Evolutionary conservation across 257 asterid species (phyloP).

Genomic region (Solanum clarkiae): DNA sequence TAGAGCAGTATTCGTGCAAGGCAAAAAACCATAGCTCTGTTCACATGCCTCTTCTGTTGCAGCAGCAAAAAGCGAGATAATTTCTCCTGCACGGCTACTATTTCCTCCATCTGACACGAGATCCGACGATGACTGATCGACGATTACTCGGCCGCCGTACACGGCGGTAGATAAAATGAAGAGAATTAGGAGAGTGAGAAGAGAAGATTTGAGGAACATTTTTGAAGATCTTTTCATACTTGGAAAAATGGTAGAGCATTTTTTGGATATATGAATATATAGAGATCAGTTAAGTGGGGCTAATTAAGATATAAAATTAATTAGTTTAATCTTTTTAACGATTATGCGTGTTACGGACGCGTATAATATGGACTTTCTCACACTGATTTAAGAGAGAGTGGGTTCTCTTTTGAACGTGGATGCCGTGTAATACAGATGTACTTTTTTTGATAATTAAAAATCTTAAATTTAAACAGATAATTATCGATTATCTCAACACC

Average conservation of each 20-base stretch:
- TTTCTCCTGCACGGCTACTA: background rate
- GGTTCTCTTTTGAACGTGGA: background rate
- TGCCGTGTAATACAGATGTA: background rate
- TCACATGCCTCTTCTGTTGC: constrained; percentile 61
- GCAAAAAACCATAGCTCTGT: constrained; percentile 82
- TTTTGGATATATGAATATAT: background rate
- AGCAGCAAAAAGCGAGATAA: constrained; percentile 23
- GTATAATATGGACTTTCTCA: background rate
- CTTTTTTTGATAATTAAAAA: too few species aligned
- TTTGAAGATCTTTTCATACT: background rate
- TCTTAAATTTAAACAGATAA: too few species aligned
- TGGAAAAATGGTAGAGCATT: background rate
- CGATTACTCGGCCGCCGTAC: constrained; percentile 31
- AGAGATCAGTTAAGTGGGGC: background rate
- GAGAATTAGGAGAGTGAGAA: constrained; percentile 11
- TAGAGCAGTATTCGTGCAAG: constrained; percentile 58
- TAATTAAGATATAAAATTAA: background rate
- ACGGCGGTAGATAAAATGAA: constrained; percentile 31
- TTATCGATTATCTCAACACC: too few species aligned
- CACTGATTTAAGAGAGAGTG: too few species aligned
- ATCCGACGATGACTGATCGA: constrained; percentile 32
- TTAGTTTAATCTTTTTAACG: background rate
- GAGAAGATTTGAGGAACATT: background rate
- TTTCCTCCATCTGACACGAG: constrained; percentile 32
- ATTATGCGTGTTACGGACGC: background rate